These are phyloP conservation scores for Starmerella floris DNA, from an alignment of 805 yeast species.

Conservation along the genomic window DNA sequence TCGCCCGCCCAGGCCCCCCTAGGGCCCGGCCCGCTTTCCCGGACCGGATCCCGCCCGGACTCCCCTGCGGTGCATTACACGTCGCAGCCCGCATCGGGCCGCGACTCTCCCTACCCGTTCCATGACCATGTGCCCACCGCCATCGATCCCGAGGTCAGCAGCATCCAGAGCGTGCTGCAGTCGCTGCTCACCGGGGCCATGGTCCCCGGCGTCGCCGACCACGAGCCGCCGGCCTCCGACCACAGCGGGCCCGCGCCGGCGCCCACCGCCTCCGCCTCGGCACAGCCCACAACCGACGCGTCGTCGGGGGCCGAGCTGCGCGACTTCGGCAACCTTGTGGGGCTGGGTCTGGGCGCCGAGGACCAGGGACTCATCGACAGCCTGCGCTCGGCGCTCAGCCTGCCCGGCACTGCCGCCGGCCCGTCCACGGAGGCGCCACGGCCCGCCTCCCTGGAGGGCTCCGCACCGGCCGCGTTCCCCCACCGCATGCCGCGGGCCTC, in stretches of 20 bases:
- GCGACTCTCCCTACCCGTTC: background rate
- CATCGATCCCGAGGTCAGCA: constrained; percentile 18
- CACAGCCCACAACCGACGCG: background rate
- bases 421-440: background rate
- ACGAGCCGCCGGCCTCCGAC: background rate
- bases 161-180: constrained; percentile 16
- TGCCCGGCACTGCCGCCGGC: constrained; percentile 7
- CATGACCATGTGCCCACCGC: background rate
- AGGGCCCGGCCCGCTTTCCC: no score
- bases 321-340: background rate
- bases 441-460: background rate
- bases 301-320: background rate
- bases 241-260: background rate
- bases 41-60: no score
- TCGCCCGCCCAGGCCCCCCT: no score
- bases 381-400: constrained; percentile 8
- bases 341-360: constrained; percentile 7
- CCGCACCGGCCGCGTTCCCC: background rate
- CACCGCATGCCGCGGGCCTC: background rate
- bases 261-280: background rate
- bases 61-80: no score
- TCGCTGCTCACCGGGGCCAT: constrained; percentile 8
- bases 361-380: constrained; percentile 14
- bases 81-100: background rate
- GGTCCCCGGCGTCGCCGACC: background rate